Evolutionary conservation across 2,329 filamentous ascomycete species (phyloP).

Genomic region (Drechmeria coniospora): DNA sequence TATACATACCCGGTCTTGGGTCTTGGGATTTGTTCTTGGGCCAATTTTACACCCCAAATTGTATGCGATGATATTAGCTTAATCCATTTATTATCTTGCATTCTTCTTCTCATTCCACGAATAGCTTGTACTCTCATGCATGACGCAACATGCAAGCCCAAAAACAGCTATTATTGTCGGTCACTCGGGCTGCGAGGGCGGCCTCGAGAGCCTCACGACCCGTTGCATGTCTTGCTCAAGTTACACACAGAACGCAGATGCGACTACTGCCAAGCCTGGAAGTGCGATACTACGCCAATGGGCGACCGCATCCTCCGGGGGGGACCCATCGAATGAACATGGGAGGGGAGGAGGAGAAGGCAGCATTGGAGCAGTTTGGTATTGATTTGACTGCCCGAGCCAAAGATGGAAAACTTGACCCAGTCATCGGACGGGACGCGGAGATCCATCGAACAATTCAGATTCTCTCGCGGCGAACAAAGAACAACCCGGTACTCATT

Average conservation of each 20-base stretch:
- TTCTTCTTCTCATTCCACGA: not conserved
- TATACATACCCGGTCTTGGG: not conserved
- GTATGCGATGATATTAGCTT: conserved; percentile 2
- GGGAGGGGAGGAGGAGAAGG: conserved; percentile 59
- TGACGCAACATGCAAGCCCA: conserved; percentile 25
- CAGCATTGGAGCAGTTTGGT: conserved; percentile 81
- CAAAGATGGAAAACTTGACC: conserved; percentile 79
- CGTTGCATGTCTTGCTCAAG: conserved; percentile 12
- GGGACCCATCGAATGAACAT: conserved; percentile 92
- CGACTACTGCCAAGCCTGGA: conserved; percentile 23
- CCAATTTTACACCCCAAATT: no score
- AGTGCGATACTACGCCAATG: conserved; percentile 46
- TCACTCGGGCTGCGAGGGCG: conserved; percentile 20
- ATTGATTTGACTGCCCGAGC: conserved; percentile 78
- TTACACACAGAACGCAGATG: conserved; percentile 8
- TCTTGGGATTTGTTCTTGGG: no score
- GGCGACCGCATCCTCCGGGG: conserved; percentile 72
- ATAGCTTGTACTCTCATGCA: conserved; percentile 1
- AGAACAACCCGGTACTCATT: conserved; percentile 93
- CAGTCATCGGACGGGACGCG: conserved; percentile 80
- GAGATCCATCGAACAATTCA: conserved; percentile 94
- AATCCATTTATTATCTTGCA: not conserved
- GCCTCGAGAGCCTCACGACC: conserved; percentile 14
- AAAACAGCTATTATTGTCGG: conserved; percentile 21
- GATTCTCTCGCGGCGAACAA: conserved; percentile 79